phyloP scores from a whole-genome alignment of 2,329 filamentous ascomycete species.

The Aureobasidium sp. region DNA sequence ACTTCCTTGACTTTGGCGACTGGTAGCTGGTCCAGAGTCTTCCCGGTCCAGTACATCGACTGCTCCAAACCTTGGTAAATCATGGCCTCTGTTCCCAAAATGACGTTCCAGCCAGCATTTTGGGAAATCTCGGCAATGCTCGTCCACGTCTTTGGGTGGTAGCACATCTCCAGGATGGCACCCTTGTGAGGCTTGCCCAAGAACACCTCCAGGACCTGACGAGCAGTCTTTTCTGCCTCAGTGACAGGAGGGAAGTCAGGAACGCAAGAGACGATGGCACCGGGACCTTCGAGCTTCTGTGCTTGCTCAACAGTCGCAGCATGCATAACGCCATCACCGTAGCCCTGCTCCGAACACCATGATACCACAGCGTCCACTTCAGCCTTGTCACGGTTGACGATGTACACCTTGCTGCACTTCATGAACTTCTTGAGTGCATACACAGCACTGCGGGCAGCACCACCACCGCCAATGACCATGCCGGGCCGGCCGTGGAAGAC shows the following conservation, averaged over 20 bases:
- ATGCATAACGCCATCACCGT: slow-evolving; percentile 52
- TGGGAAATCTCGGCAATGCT: slow-evolving; percentile 54
- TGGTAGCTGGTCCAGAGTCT: slow-evolving; percentile 49
- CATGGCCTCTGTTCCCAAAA: slow-evolving; percentile 67
- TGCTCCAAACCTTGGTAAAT: slow-evolving; percentile 69
- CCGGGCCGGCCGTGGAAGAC: slow-evolving; percentile 53
- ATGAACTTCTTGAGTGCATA: slow-evolving; percentile 56
- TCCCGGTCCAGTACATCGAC: slow-evolving; percentile 54
- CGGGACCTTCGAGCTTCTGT: slow-evolving; percentile 47
- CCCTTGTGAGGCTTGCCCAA: slow-evolving; percentile 43
- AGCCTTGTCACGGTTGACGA: slow-evolving; percentile 62
- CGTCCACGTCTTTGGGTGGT: slow-evolving; percentile 65
- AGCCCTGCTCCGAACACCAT: slow-evolving; percentile 53
- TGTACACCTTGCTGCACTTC: slow-evolving; percentile 59
- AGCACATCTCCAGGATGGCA: slow-evolving; percentile 74
- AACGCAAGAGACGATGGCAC: slow-evolving; percentile 62
- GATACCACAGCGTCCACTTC: slow-evolving; percentile 61
- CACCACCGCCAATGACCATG: slow-evolving; percentile 68
- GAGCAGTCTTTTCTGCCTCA: slow-evolving; percentile 49
- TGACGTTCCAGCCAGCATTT: slow-evolving; percentile 60
- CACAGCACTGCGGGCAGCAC: slow-evolving; percentile 65
- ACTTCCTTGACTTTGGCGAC: slow-evolving; percentile 51
- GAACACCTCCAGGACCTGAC: slow-evolving; percentile 47
- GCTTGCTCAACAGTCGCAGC: slow-evolving; percentile 57
- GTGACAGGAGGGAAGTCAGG: slow-evolving; percentile 60